Evolutionary conservation across 2,329 filamentous ascomycete genomes (phyloP), one percentile per base, ranked within the genome.

Genomic region (Cladobotryum mycophilum): DNA sequence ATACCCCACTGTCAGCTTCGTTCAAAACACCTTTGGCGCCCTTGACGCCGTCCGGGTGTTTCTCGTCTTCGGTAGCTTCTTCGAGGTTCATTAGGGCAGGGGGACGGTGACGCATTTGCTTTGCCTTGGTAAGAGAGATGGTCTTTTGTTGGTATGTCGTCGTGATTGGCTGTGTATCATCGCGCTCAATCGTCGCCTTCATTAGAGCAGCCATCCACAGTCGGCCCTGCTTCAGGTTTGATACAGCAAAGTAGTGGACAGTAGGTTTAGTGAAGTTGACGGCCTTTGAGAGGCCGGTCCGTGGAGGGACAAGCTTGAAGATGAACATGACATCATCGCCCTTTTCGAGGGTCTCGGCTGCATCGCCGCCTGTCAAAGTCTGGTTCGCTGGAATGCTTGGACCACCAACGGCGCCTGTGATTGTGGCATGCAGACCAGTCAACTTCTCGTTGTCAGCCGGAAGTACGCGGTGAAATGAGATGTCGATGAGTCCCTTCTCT

Each of bases 131-230:
- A 6, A 99, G 80, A 22, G 88, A 93, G 49, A 99, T 96, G 0
- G 93, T 99, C 75, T 95, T 93, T 65, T 96, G 91, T 65, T 96
- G 92, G 70, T 97, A 97, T 3, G 90, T 96, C 3, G 88, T 93
- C 17, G 89, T 90, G 53, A 96, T 85, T 9, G 86, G 81, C 54
- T 86, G 80, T 4, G 80, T 80, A 61, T 86, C 83, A 60, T 99
- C 93, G 54, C 92, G 86, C 64, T 97, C 92, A 60, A 99, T 99
- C 1, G 93, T 99, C 11, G 93, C 93, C 72, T 99, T 99, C 89
- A 99, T 95, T 47, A 99, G 74, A 5, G 93, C 93, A 4, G 90
- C 93, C 93, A 99, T 99, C 93, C 93, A 99, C 38, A 95, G 74
- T 12, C 93, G 84, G 14, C 93, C 93, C 64, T 93, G 83, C 60